Percentiles rank a stretch among this genome's conserved stretches.
phyloP scores from a whole-genome alignment of 345 rosid species.

The Erucastrum elatum region DNA sequence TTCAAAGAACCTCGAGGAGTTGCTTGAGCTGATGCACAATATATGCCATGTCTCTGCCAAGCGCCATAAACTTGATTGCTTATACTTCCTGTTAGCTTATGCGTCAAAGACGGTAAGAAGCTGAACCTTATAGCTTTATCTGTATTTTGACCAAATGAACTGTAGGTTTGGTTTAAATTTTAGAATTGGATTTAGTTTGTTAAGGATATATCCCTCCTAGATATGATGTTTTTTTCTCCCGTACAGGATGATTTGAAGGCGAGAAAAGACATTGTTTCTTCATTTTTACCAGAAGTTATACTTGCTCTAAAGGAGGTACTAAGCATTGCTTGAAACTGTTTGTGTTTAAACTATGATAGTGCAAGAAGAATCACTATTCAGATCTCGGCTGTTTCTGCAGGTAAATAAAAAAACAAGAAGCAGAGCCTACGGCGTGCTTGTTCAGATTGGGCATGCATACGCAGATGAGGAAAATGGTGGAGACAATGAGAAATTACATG shows the following conservation, averaged over 20 bases:
- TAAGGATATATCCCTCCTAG: not conserved
- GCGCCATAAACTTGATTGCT: slow-evolving; percentile 88
- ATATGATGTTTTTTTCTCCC: slow-evolving; percentile 3
- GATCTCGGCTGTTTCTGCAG: slow-evolving; percentile 43
- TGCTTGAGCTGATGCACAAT: slow-evolving; percentile 71
- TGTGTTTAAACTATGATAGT: slow-evolving; percentile 8
- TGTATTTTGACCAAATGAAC: slow-evolving; percentile 13
- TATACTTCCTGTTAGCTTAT: slow-evolving; percentile 69
- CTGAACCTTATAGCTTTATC: slow-evolving; percentile 10
- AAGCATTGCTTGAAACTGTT: slow-evolving; percentile 22
- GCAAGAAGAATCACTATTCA: slow-evolving; percentile 21
- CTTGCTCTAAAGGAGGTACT: slow-evolving; percentile 95
- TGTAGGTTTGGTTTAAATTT: slow-evolving; percentile 13
- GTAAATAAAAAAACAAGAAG: slow-evolving; percentile 88
- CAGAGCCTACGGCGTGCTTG: slow-evolving; percentile 91
- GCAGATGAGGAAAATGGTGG: slow-evolving; percentile 91
- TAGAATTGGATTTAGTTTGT: not conserved
- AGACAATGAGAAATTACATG: slow-evolving; percentile 64
- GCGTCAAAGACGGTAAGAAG: slow-evolving; percentile 53
- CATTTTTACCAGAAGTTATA: slow-evolving; percentile 84
- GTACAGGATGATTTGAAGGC: slow-evolving; percentile 66
- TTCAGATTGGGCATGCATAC: slow-evolving; percentile 88
- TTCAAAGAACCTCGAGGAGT: slow-evolving; percentile 61
- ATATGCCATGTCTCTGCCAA: slow-evolving; percentile 93
- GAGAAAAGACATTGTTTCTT: slow-evolving; percentile 53